A percentile compares a stretch with the other conserved stretches of the same genome.
Evolutionary conservation across 192 early-diverging fungal species (phyloP).

Genomic region (Coemansia sp.): DNA sequence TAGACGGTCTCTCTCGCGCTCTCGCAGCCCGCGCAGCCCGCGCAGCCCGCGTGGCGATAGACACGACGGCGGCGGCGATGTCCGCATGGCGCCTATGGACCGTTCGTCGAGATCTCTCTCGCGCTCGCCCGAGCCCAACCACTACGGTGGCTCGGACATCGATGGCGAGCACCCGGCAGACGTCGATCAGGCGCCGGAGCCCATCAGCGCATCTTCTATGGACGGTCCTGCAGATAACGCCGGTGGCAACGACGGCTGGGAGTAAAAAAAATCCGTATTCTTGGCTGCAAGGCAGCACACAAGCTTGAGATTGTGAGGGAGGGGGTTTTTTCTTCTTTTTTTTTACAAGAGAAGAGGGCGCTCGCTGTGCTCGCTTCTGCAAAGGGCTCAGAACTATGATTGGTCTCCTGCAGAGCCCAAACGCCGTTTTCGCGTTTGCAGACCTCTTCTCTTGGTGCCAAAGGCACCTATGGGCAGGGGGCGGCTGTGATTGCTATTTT

Average conservation of each 20-base stretch:
- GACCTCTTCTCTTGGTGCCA: too few relatives aligned
- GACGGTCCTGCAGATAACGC: conserved; percentile 11
- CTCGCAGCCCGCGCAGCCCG: conserved; percentile 31
- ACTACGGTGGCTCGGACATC: not conserved
- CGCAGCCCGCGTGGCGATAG: conserved; percentile 21
- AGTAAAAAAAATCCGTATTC: conserved; percentile 4
- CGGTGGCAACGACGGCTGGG: conserved; percentile 34
- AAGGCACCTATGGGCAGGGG: too few relatives aligned
- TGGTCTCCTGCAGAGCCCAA: too few relatives aligned
- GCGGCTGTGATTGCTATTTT: too few relatives aligned
- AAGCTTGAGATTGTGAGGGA: too few relatives aligned
- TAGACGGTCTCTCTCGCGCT: conserved; percentile 38
- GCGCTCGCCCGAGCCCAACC: conserved; percentile 2
- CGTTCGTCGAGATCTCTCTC: conserved; percentile 43
- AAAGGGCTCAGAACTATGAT: too few relatives aligned
- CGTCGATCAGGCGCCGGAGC: conserved; percentile 11
- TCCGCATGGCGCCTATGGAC: conserved; percentile 47
- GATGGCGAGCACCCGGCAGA: not conserved
- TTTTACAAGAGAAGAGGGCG: too few relatives aligned
- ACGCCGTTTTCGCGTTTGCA: too few relatives aligned
- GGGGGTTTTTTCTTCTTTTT: too few relatives aligned
- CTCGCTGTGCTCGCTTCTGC: too few relatives aligned
- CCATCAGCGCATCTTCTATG: conserved; percentile 4
- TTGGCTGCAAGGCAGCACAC: too few relatives aligned
- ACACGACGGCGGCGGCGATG: conserved; percentile 10